Percentiles rank a stretch among this genome's conserved stretches.
Conservation (phyloP, 106 monocot species). For the Dendrobium officinale region DNA sequence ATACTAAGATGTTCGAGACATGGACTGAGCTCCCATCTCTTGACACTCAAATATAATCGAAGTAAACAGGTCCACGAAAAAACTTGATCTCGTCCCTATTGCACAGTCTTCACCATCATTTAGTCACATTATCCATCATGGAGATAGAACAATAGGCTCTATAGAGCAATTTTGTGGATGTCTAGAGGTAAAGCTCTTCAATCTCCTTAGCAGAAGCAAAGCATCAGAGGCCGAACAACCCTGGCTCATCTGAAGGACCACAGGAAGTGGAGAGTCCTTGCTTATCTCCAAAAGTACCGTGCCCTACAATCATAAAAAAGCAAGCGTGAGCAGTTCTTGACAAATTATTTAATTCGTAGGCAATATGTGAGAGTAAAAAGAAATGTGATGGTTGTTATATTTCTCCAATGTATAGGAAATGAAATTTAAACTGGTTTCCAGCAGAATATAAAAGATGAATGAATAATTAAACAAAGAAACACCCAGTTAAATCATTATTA, state of each 20-base stretch:
- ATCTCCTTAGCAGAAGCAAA: conserved; percentile 54
- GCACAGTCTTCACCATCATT: neutral
- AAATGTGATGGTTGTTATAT: neutral
- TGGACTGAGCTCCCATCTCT: neutral
- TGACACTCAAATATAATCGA: neutral
- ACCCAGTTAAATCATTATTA: neutral
- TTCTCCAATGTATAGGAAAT: neutral
- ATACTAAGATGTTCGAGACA: neutral
- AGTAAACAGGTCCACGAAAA: neutral
- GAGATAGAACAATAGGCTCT: conserved; percentile 24
- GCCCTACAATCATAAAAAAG: conserved; percentile 37
- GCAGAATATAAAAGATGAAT: neutral
- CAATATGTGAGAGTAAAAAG: neutral
- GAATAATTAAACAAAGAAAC: neutral
- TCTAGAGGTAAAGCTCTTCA: conserved; percentile 23
- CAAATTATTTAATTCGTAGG: neutral
- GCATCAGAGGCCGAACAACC: conserved; percentile 52
- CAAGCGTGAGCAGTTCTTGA: neutral
- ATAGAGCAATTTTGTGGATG: neutral
- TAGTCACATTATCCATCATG: conserved; percentile 15
- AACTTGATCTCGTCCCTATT: neutral
- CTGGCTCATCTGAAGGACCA: conserved; percentile 57
- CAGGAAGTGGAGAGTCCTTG: conserved; percentile 32
- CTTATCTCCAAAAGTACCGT: conserved; percentile 57
- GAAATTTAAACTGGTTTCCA: neutral